Evolutionary conservation across 1,139 yeast species (phyloP), one percentile per base, ranked within the genome.

Genomic region (Suhomyces taliae): DNA sequence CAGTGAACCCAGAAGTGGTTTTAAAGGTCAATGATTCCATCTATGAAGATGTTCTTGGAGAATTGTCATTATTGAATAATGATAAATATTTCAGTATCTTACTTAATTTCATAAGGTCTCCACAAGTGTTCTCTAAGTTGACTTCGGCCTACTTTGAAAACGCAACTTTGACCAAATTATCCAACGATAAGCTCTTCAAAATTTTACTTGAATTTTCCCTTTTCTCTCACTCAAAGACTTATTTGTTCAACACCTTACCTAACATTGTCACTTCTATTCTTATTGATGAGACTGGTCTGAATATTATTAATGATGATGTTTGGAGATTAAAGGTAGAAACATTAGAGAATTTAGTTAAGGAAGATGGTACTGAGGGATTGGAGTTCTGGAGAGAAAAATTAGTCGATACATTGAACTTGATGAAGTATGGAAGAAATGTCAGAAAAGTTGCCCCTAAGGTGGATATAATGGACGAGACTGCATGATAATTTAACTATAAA

Each of bases 351-450:
- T 53, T 69, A 33, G 48, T 71, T 11, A 44, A 53, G 4, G 50
- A 52, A 3, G 65, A 65, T 32, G 40, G 44, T 8, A 37, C 43
- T 5, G 44, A 44, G 7, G 47, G 41, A 10, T 54, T 66, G 37
- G 58, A 54, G 5, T 54, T 59, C 31, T 73, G 76, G 76, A 53
- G 57, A 34, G 56, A 52, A 5, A 60, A 57, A 37, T 50, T 73
- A 32, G 47, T 52, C 2, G 53, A 53, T 7, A 45, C 60, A 6
- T 66, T 64, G 39, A 53, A 52, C 31, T 49, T 58, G 36, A 67
- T 72, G 72, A 61, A 60, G 40, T 59, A 63, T 51, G 77, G 76
- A 1, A 61, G 66, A 38, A 56, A 54, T 32, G 49, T 66, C 7
- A 55, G 58, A 36, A 53, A 56, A 36, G 53, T 65, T 7, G 55